Conservation (phyloP, 2,329 filamentous ascomycete species). For the Plectosphaerella plurivora region DNA sequence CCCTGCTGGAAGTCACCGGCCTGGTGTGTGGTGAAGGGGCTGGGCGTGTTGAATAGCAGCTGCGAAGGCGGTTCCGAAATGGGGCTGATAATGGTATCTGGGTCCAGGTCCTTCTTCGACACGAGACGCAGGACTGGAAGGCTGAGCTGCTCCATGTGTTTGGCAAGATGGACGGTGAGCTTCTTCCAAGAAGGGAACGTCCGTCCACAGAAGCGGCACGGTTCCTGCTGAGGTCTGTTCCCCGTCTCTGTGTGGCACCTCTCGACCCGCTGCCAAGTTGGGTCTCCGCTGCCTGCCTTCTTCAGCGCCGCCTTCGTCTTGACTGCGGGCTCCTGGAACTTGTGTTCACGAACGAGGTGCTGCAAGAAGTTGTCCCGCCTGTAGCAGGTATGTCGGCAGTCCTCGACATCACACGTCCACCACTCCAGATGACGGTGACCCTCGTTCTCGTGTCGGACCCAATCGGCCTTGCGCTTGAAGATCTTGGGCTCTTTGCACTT, state of each 20-base stretch:
- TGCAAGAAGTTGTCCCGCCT: slow-evolving; percentile 91
- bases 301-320: slow-evolving; percentile 69
- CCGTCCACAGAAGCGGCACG: slow-evolving; percentile 83
- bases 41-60: slow-evolving; percentile 17
- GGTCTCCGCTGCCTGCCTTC: slow-evolving; percentile 52
- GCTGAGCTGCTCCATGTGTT: slow-evolving; percentile 91
- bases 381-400: slow-evolving; percentile 79
- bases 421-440: slow-evolving; percentile 84
- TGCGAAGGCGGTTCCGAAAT: slow-evolving; percentile 52
- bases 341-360: slow-evolving; percentile 88
- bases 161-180: slow-evolving; percentile 85
- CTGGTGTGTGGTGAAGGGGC: slow-evolving; percentile 16
- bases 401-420: slow-evolving; percentile 80
- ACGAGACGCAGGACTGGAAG: slow-evolving; percentile 70
- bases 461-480: slow-evolving; percentile 93
- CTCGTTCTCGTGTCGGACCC: slow-evolving; percentile 93
- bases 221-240: slow-evolving; percentile 65
- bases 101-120: slow-evolving; percentile 44
- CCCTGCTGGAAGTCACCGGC: not conserved
- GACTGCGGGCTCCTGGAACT: slow-evolving; percentile 74
- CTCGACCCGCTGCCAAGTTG: slow-evolving; percentile 74
- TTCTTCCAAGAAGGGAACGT: slow-evolving; percentile 85
- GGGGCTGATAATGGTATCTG: slow-evolving; percentile 64
- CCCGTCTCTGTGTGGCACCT: slow-evolving; percentile 68
- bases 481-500: slow-evolving; percentile 80